Evolutionary conservation across 352 stramenopile genomes (phyloP).

Genomic region (Elongisporangium anandrum): DNA sequence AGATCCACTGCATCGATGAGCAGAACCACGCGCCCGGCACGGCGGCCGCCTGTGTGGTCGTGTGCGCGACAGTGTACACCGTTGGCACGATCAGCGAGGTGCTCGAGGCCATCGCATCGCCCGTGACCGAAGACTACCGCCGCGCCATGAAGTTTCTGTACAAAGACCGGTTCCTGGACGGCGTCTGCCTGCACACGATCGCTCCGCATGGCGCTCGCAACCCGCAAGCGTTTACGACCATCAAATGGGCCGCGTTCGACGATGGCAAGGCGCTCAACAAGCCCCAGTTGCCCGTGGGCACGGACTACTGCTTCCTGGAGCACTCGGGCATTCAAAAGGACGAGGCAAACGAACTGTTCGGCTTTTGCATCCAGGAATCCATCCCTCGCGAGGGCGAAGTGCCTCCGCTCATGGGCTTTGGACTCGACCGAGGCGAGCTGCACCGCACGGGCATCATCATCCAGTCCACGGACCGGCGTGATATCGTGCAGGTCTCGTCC

Average conservation of each 20-base stretch:
- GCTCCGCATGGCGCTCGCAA: constrained; percentile 10
- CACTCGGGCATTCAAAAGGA: constrained; percentile 47
- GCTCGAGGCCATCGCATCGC: constrained; percentile 56
- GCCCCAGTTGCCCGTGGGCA: constrained; percentile 24
- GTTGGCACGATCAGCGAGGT: constrained; percentile 57
- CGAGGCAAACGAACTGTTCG: constrained; percentile 24
- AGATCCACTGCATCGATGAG: constrained; percentile 60
- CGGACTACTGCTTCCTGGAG: constrained; percentile 81
- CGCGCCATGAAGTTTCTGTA: constrained; percentile 65
- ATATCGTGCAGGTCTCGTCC: constrained; percentile 61
- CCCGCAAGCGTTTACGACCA: constrained; percentile 47
- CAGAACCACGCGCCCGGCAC: constrained; percentile 5
- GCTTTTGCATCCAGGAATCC: constrained; percentile 68
- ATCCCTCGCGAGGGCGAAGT: constrained; percentile 59
- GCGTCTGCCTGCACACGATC: constrained; percentile 51
- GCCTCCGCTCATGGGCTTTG: constrained; percentile 46
- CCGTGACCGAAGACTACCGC: constrained; percentile 65
- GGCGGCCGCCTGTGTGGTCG: constrained; percentile 42
- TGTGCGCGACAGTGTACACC: constrained; percentile 53
- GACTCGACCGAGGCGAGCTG: constrained; percentile 45
- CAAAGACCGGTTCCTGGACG: constrained; percentile 52
- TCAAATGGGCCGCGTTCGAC: constrained; percentile 73
- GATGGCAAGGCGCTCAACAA: constrained; percentile 16
- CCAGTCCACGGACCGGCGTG: constrained; percentile 42
- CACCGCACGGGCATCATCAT: constrained; percentile 64